These are phyloP conservation scores for Fistulina hepatica DNA, from an alignment of 1,284 basidiomycete genomes.

Conservation along the genomic window DNA sequence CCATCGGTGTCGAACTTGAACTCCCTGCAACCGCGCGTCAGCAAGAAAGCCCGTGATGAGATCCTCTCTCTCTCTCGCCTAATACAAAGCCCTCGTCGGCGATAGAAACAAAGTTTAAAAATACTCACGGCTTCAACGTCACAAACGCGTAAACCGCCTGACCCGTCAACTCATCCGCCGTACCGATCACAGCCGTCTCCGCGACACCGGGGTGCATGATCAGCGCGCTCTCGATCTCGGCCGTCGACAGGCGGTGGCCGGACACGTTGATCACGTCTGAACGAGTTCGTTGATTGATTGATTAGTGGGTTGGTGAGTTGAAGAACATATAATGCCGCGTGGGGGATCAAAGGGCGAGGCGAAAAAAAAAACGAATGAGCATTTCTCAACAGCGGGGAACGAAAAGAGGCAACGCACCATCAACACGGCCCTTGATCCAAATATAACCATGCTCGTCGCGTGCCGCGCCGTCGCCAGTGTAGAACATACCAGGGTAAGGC, in stretches of 20 bases:
- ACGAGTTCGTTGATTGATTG: too few species aligned
- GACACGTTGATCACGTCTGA: constrained; percentile 88
- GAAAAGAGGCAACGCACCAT: constrained; percentile 49
- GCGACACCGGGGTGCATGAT: constrained; percentile 92
- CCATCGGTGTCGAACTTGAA: constrained; percentile 57
- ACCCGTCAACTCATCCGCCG: constrained; percentile 79
- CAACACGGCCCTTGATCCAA: constrained; percentile 97
- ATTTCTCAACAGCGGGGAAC: background rate
- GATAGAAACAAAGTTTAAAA: background rate
- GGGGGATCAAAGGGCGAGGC: too few species aligned
- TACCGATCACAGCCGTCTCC: constrained; percentile 91
- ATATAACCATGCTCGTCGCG: constrained; percentile 95
- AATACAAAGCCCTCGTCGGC: too few species aligned
- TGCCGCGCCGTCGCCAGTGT: constrained; percentile 93
- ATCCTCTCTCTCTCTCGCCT: too few species aligned
- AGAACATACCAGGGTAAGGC: constrained; percentile 85
- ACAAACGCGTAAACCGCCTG: constrained; percentile 84
- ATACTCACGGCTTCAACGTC: constrained; percentile 63
- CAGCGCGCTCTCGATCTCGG: constrained; percentile 94
- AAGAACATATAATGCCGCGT: too few species aligned
- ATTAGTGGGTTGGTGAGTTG: constrained; percentile 5
- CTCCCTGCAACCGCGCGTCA: constrained; percentile 39
- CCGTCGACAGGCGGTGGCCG: constrained; percentile 93
- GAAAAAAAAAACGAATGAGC: background rate
- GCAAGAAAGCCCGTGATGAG: too few species aligned